Percentiles rank a stretch among this genome's conserved stretches.
Evolutionary conservation across 768 basidiomycete species (phyloP).

Genomic region (Lenzites betulinus): DNA sequence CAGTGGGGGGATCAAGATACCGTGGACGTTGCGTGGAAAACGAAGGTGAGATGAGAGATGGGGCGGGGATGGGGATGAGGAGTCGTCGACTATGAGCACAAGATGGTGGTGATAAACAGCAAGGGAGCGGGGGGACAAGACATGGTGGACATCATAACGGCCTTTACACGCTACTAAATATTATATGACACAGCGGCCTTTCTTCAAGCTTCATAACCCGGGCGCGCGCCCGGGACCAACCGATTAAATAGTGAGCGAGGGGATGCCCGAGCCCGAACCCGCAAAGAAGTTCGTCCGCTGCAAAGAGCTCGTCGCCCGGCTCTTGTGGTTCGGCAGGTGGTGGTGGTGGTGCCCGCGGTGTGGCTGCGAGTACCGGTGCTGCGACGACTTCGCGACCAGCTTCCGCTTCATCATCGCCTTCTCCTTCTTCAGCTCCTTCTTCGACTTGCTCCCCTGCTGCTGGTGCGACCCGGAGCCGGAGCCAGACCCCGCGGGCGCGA

Average conservation of each 20-base stretch:
- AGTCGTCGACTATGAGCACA: constrained; percentile 2
- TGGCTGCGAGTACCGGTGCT: constrained; percentile 40
- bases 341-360: constrained; percentile 59
- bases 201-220: not conserved
- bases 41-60: not conserved
- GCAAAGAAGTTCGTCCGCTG: constrained; percentile 47
- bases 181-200: constrained; percentile 6
- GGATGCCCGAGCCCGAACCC: constrained; percentile 25
- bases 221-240: not conserved
- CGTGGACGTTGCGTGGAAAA: not conserved
- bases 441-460: constrained; percentile 40
- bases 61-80: not conserved
- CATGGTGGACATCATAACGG: too few relatives aligned
- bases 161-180: not conserved
- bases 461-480: constrained; percentile 10
- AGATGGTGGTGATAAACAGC: constrained; percentile 7
- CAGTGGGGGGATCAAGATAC: not conserved
- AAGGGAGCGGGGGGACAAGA: not conserved
- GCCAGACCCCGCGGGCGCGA: constrained; percentile 42
- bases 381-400: constrained; percentile 44
- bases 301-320: constrained; percentile 53
- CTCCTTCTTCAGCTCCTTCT: constrained; percentile 66
- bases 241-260: constrained; percentile 26
- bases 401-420: constrained; percentile 65
- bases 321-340: constrained; percentile 59